These are phyloP conservation scores for Aspergillus pseudotamarii DNA, from an alignment of 2,329 filamentous ascomycete species.

Conservation along the genomic window DNA sequence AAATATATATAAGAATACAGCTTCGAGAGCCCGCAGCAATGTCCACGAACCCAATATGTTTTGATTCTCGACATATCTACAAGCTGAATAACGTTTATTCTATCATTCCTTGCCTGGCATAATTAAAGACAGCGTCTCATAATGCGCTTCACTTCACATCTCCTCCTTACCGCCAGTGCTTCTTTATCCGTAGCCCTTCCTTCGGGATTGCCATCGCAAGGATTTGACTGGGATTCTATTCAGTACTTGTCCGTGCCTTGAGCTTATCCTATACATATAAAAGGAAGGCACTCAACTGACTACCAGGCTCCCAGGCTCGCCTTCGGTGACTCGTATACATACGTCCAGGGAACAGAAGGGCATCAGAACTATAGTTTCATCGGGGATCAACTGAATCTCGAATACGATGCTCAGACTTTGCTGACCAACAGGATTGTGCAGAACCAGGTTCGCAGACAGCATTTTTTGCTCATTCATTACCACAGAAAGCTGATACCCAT, in stretches of 20 bases:
- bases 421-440: constrained; percentile 55
- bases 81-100: neutral
- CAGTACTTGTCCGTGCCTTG: constrained; percentile 19
- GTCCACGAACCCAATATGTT: neutral
- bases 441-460: constrained; percentile 37
- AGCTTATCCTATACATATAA: neutral
- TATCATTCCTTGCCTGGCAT: neutral
- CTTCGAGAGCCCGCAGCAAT: neutral
- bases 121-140: neutral
- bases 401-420: constrained; percentile 49
- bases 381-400: constrained; percentile 53
- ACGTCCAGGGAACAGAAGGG: constrained; percentile 57
- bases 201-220: neutral
- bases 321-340: constrained; percentile 45
- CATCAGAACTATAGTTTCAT: constrained; percentile 58
- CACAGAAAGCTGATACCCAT: neutral
- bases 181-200: constrained; percentile 10
- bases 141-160: constrained; percentile 4
- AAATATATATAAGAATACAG: neutral
- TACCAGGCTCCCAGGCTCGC: constrained; percentile 24
- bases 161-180: constrained; percentile 10
- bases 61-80: neutral
- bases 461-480: neutral
- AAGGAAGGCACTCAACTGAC: constrained; percentile 6
- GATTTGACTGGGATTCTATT: constrained; percentile 20